Percentiles rank a stretch among this genome's conserved stretches.
phyloP scores from a whole-genome alignment of 495 filamentous ascomycete species.

The Entonaema liquescens region DNA sequence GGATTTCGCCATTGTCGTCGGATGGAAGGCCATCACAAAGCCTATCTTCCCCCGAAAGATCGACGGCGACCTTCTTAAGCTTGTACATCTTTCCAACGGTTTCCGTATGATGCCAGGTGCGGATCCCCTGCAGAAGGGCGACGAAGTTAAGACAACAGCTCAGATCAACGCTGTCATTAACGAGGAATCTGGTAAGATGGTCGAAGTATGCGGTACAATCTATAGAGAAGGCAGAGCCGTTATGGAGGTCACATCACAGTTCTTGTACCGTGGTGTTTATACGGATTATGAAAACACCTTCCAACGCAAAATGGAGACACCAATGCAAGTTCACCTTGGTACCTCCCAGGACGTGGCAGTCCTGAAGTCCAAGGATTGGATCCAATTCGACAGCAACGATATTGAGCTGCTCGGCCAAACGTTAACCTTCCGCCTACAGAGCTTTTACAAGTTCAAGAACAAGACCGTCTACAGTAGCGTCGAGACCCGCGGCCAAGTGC shows the following conservation, averaged over 20 bases:
- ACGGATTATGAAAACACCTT: constrained; percentile 97
- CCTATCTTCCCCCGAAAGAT: constrained; percentile 96
- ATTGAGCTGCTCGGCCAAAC: constrained; percentile 89
- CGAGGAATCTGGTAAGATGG: constrained; percentile 98
- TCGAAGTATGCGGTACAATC: constrained; percentile 97
- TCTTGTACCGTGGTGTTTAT: constrained; percentile 93
- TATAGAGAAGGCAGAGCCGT: constrained; percentile 84
- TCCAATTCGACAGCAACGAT: constrained; percentile 81
- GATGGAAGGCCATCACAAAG: constrained; percentile 99
- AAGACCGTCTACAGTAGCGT: constrained; percentile 91
- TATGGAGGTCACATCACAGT: constrained; percentile 98
- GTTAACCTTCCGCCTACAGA: constrained; percentile 94
- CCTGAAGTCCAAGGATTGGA: constrained; percentile 96
- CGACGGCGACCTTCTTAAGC: constrained; percentile 91
- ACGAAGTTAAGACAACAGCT: constrained; percentile 90
- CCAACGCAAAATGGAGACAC: constrained; percentile 94
- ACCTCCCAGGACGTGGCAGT: constrained; percentile 92
- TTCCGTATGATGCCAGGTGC: constrained; percentile 99
- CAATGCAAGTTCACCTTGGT: constrained; percentile 89
- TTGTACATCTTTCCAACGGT: constrained; percentile 94
- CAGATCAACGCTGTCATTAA: constrained; percentile 98
- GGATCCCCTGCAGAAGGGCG: constrained; percentile 91
- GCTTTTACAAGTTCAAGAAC: constrained; percentile 92
- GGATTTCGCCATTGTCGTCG: constrained; percentile 98
- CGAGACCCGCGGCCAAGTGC: constrained; percentile 89